Evolutionary conservation across 176 grass and related monocot species (phyloP), one percentile per base, ranked within the genome.

Genomic region (Carex cristatella): DNA sequence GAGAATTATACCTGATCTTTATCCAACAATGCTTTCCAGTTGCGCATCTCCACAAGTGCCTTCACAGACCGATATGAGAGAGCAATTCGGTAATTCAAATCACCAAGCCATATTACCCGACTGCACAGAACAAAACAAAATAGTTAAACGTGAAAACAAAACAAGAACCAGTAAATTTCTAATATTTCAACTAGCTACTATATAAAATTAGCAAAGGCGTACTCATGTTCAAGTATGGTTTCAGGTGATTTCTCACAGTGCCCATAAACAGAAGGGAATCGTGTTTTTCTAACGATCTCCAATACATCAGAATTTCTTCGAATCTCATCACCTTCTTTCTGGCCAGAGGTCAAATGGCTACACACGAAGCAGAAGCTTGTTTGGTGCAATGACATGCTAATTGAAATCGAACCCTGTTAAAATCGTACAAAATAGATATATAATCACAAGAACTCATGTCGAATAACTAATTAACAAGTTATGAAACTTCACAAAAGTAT

Each of bases 331-430:
- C 95, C 95, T 54, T 98, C 95, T 86, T 98, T 98, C 90, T 98
- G 93, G 23, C 95, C 95, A 1, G 95, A 98, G 0, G 95, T 98
- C 91, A 98, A 94, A 83, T 98, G 95, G 83, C 95, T 94, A 93
- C 95, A 98, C 88, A 98, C 90, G 84, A 98, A 98, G 95, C 95
- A 98, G 93, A 98, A 94, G 91, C 95, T 98, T 86, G 95, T 98
- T 95, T 98, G 95, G 88, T 98, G 95, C 89, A 98, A 92, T 85
- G 91, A 90, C 95, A 98, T 92, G 95, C 95, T 98, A 90, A 98
- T 93, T 4, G 95, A 95, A 94, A 98, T 98, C 27, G 95, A 98
- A 73, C 95, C 95, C 95, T 98, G 95, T 77, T 40, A 63, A 65
- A 16, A 81, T 44, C 9, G 2, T 79, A 58, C 53, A 53, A 18